These are phyloP conservation scores for Lachnellula suecica DNA, from an alignment of 2,329 filamentous ascomycete species.

Conservation along the genomic window DNA sequence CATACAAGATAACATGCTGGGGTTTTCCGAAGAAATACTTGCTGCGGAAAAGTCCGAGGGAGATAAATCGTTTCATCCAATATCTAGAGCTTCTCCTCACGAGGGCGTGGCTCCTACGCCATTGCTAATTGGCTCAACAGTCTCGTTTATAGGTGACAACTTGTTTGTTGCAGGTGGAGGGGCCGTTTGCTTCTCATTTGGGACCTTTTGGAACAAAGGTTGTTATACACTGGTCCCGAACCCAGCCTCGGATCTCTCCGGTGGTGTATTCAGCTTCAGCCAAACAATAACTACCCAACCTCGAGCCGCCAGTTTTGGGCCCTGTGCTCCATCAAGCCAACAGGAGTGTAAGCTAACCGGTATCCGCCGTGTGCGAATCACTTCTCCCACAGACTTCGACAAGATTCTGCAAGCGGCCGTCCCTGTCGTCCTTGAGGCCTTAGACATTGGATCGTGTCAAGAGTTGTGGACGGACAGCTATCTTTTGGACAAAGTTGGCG, in stretches of 20 bases:
- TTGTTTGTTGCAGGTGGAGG: conserved; percentile 74
- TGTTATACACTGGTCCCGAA: conserved; percentile 22
- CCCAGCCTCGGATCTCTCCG: background rate
- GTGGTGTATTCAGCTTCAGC: background rate
- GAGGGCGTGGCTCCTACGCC: conserved; percentile 46
- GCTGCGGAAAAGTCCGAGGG: conserved; percentile 12
- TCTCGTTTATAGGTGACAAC: conserved; percentile 44
- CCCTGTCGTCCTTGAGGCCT: conserved; percentile 63
- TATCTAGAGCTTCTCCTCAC: background rate
- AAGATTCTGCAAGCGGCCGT: conserved; percentile 54
- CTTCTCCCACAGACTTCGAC: conserved; percentile 56
- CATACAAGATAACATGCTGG: conserved; percentile 40
- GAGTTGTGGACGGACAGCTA: conserved; percentile 68
- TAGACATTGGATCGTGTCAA: conserved; percentile 67
- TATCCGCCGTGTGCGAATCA: conserved; percentile 45
- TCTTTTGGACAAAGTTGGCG: conserved; percentile 61
- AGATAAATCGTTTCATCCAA: background rate
- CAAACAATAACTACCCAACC: background rate
- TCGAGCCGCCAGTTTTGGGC: background rate
- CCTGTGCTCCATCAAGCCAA: background rate
- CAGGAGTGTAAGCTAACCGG: background rate
- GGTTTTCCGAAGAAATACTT: conserved; percentile 50
- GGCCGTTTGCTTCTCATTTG: conserved; percentile 88
- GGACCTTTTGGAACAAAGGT: conserved; percentile 76
- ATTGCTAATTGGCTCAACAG: conserved; percentile 69